Evolutionary conservation across 805 yeast species (phyloP).

Genomic region (Ogataea neopini): DNA sequence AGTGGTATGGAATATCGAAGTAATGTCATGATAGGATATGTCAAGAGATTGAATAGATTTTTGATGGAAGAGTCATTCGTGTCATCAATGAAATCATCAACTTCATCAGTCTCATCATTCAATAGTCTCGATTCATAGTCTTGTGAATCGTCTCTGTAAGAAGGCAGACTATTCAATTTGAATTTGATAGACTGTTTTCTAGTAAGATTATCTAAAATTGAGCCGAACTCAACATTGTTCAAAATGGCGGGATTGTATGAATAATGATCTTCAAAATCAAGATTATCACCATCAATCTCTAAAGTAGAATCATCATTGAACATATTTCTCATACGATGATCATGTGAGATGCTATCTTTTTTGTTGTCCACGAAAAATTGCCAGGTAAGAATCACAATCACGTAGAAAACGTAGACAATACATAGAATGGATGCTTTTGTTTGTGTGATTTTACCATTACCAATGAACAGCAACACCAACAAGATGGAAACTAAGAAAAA

Average conservation of each 20-base stretch:
- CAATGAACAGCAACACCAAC: slow-evolving; percentile 48
- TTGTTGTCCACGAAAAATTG: slow-evolving; percentile 36
- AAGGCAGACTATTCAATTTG: slow-evolving; percentile 14
- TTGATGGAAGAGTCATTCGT: slow-evolving; percentile 9
- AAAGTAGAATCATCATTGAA: slow-evolving; percentile 29
- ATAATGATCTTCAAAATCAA: slow-evolving; percentile 33
- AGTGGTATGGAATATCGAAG: slow-evolving; percentile 29
- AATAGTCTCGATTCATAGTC: slow-evolving; percentile 25
- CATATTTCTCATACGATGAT: slow-evolving; percentile 29
- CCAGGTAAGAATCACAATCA: slow-evolving; percentile 47
- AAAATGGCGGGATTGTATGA: slow-evolving; percentile 32
- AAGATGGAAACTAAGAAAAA: slow-evolving; percentile 57
- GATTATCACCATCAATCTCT: slow-evolving; percentile 22
- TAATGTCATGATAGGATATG: slow-evolving; percentile 24
- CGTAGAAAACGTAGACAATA: slow-evolving; percentile 59
- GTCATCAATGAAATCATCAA: slow-evolving; percentile 1
- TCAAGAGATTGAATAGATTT: slow-evolving; percentile 12
- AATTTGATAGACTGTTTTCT: slow-evolving; percentile 22
- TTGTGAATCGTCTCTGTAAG: slow-evolving; percentile 19
- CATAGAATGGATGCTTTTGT: slow-evolving; percentile 59
- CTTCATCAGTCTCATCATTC: slow-evolving; percentile 17
- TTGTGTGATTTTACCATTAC: slow-evolving; percentile 52
- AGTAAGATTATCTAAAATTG: slow-evolving; percentile 28
- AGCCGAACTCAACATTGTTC: slow-evolving; percentile 31
- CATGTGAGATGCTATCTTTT: slow-evolving; percentile 20